These are phyloP conservation scores for Trichoderma sp. DNA, from an alignment of 2,329 filamentous ascomycete species.

Conservation along the genomic window DNA sequence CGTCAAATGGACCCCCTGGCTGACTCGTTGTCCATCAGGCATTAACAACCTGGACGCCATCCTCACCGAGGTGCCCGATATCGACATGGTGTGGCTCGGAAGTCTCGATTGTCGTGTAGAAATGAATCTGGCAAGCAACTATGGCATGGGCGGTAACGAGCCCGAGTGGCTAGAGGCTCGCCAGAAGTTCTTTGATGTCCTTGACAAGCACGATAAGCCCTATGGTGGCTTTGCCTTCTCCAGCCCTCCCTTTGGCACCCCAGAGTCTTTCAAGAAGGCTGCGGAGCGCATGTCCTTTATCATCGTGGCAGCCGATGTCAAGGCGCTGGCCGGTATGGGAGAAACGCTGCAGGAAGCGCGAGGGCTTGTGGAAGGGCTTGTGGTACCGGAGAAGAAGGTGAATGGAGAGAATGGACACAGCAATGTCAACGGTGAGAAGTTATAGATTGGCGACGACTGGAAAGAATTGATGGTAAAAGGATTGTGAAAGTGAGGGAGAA, in stretches of 20 bases:
- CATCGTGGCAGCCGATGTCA: constrained; percentile 25
- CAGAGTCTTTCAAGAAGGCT: constrained; percentile 27
- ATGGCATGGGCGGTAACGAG: constrained; percentile 35
- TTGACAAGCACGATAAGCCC: constrained; percentile 48
- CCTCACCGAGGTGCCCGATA: constrained; percentile 43
- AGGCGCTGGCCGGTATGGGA: constrained; percentile 25
- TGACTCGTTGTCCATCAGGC: constrained; percentile 24
- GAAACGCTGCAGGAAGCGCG: constrained; percentile 23
- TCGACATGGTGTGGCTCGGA: constrained; percentile 48
- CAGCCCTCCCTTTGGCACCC: constrained; percentile 26
- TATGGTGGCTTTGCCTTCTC: constrained; percentile 34
- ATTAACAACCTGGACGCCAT: constrained; percentile 49
- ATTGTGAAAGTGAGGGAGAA: neutral
- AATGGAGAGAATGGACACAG: neutral
- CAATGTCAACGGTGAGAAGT: neutral
- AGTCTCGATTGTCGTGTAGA: constrained; percentile 42
- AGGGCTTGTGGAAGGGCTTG: constrained; percentile 18
- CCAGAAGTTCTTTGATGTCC: constrained; percentile 36
- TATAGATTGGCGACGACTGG: neutral
- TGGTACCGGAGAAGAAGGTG: neutral
- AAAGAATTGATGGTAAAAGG: neutral
- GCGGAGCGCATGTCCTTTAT: constrained; percentile 29
- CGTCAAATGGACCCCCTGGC: neutral
- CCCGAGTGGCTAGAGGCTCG: constrained; percentile 41
- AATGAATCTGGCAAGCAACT: constrained; percentile 41